These are phyloP conservation scores for Penicillium brevicompactum DNA, from an alignment of 2,329 filamentous ascomycete species.

Conservation along the genomic window DNA sequence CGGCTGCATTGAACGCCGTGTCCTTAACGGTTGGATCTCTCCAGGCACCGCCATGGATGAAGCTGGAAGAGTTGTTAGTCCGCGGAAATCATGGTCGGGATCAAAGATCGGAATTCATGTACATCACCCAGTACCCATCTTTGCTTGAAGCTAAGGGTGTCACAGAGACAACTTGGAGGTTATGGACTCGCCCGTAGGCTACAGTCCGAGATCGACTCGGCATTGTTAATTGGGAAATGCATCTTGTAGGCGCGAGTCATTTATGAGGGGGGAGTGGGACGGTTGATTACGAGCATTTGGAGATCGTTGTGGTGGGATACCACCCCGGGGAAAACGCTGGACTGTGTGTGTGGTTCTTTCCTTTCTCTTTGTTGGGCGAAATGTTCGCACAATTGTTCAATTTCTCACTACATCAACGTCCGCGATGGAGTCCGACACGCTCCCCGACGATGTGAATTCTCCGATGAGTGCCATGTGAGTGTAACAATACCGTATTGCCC, in stretches of 20 bases:
- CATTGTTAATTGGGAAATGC: slow-evolving; percentile 26
- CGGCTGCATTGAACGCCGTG: slow-evolving; percentile 37
- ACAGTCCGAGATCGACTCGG: slow-evolving; percentile 25
- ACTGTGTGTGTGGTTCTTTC: not conserved
- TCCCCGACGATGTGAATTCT: not conserved
- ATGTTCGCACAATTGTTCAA: no score
- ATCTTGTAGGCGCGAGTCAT: not conserved
- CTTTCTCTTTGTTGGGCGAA: no score
- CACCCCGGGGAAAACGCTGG: not conserved
- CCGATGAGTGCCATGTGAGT: not conserved
- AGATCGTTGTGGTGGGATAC: not conserved
- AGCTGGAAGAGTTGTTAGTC: slow-evolving; percentile 28
- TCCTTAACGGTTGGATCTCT: slow-evolving; percentile 47
- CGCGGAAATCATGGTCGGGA: not conserved
- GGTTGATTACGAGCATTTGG: slow-evolving; percentile 1
- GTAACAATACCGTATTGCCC: slow-evolving; percentile 24
- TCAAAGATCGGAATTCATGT: slow-evolving; percentile 12
- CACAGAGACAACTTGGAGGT: slow-evolving; percentile 38
- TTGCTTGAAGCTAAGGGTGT: slow-evolving; percentile 22
- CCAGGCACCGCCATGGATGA: slow-evolving; percentile 54
- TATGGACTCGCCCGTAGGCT: slow-evolving; percentile 31
- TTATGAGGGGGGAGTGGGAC: slow-evolving; percentile 13
- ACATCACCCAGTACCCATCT: slow-evolving; percentile 45
- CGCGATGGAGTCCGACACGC: not conserved
- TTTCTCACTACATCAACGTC: not conserved